Percentiles rank a stretch among this genome's conserved stretches.
These are phyloP conservation scores for Ceratocystis papillata DNA, from an alignment of 2,329 filamentous ascomycete genomes.

Conservation along the genomic window DNA sequence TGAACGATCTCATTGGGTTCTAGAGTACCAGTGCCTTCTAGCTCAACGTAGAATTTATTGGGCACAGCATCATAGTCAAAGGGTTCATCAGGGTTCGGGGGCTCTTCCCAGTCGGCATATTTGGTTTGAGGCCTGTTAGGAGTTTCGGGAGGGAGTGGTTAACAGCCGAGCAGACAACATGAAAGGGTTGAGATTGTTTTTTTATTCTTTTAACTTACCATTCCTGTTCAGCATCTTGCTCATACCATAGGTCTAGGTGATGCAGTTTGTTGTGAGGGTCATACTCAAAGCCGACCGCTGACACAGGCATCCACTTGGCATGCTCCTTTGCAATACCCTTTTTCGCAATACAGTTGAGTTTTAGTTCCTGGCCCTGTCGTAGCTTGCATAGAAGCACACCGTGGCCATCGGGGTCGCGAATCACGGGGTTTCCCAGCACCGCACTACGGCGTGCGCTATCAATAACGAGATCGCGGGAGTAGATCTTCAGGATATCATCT, in stretches of 20 bases:
- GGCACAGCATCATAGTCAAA: slow-evolving; percentile 89
- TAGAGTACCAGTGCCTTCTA: slow-evolving; percentile 78
- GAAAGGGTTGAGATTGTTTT: neutral
- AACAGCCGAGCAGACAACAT: neutral
- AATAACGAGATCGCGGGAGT: slow-evolving; percentile 76
- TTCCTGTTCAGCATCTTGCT: slow-evolving; percentile 66
- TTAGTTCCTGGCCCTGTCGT: slow-evolving; percentile 77
- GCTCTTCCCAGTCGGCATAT: slow-evolving; percentile 70
- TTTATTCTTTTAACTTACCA: slow-evolving; percentile 52
- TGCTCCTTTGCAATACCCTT: slow-evolving; percentile 99
- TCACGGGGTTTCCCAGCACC: slow-evolving; percentile 67
- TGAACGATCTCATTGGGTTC: slow-evolving; percentile 84
- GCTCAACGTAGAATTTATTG: slow-evolving; percentile 79
- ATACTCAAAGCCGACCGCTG: slow-evolving; percentile 93
- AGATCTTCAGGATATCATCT: slow-evolving; percentile 86
- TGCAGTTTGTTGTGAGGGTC: slow-evolving; percentile 93
- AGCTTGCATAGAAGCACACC: slow-evolving; percentile 86
- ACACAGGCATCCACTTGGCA: slow-evolving; percentile 90
- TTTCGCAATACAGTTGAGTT: slow-evolving; percentile 86
- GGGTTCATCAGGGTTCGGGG: slow-evolving; percentile 66
- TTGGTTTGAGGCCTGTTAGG: slow-evolving; percentile 61
- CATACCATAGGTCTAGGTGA: slow-evolving; percentile 91
- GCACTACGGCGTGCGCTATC: slow-evolving; percentile 59
- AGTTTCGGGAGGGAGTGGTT: slow-evolving; percentile 28
- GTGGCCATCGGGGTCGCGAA: slow-evolving; percentile 68